Evolutionary conservation across 2,329 filamentous ascomycete species (phyloP).

Genomic region (Stagonosporopsis vannaccii): DNA sequence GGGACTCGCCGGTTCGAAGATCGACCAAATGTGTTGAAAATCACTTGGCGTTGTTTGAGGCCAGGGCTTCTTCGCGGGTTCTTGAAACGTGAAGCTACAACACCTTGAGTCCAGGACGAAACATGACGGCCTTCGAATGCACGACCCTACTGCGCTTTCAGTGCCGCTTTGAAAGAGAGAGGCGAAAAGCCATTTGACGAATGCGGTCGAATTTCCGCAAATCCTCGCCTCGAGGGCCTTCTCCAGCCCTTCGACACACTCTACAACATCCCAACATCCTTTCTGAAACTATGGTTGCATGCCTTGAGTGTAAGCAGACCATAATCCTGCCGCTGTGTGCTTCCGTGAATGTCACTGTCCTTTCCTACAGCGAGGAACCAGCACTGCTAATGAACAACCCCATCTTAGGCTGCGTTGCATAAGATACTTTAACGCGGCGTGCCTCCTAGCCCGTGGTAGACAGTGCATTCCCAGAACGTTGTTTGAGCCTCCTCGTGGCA

Average conservation of each 20-base stretch:
- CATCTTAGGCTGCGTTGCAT: not conserved
- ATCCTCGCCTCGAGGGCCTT: not conserved
- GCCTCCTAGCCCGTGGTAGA: not conserved
- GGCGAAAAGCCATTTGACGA: not conserved
- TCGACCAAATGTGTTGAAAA: constrained; percentile 18
- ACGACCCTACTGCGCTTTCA: not conserved
- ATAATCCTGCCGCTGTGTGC: not conserved
- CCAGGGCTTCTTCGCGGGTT: constrained; percentile 3
- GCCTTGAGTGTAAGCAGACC: not conserved
- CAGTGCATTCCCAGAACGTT: not conserved
- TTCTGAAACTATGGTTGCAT: not conserved
- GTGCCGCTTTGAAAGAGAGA: constrained; percentile 9
- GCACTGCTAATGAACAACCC: not conserved
- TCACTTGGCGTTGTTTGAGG: constrained; percentile 6
- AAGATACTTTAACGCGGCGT: not conserved
- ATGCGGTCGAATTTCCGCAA: not conserved
- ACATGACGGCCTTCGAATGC: constrained; percentile 29
- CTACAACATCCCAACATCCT: not conserved
- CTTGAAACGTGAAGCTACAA: constrained; percentile 31
- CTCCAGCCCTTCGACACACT: not conserved
- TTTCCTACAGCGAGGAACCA: not conserved
- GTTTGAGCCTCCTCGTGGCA: constrained; percentile 9
- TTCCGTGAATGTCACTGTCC: not conserved
- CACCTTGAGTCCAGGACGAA: constrained; percentile 26
- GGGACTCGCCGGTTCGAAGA: not conserved